These are phyloP conservation scores for Phyllosticta citribraziliensis DNA, from an alignment of 2,329 filamentous ascomycete species.

Conservation along the genomic window DNA sequence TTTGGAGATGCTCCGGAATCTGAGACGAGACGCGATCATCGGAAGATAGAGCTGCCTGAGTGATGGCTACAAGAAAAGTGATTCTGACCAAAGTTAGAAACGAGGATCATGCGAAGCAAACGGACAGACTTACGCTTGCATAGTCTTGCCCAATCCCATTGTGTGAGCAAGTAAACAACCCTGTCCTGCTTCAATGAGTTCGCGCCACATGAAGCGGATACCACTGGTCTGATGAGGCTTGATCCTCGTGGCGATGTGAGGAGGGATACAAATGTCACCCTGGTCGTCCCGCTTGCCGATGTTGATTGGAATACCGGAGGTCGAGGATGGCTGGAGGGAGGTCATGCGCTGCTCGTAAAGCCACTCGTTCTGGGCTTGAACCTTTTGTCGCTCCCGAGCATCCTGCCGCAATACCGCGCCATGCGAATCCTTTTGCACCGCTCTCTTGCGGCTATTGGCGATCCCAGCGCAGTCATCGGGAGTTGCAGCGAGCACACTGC, in stretches of 20 bases:
- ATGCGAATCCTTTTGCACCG: background rate
- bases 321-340: background rate
- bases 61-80: slow-evolving; percentile 66
- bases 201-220: slow-evolving; percentile 81
- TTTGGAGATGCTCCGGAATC: slow-evolving; percentile 55
- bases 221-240: slow-evolving; percentile 75
- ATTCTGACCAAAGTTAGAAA: slow-evolving; percentile 38
- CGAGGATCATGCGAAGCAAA: background rate
- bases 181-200: slow-evolving; percentile 57
- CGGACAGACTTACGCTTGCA: slow-evolving; percentile 55
- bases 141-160: slow-evolving; percentile 88
- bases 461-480: background rate
- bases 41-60: slow-evolving; percentile 52
- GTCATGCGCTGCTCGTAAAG: background rate
- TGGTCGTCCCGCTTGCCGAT: slow-evolving; percentile 52
- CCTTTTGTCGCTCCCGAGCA: slow-evolving; percentile 37
- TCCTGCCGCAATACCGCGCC: slow-evolving; percentile 45
- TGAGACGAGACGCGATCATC: slow-evolving; percentile 51
- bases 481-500: background rate
- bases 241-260: slow-evolving; percentile 53
- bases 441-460: background rate
- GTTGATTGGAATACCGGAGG: slow-evolving; percentile 50
- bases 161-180: slow-evolving; percentile 80
- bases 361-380: slow-evolving; percentile 26
- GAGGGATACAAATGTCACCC: slow-evolving; percentile 54